These are phyloP conservation scores for Colletotrichum viniferum DNA, from an alignment of 2,329 filamentous ascomycete genomes.

Conservation along the genomic window DNA sequence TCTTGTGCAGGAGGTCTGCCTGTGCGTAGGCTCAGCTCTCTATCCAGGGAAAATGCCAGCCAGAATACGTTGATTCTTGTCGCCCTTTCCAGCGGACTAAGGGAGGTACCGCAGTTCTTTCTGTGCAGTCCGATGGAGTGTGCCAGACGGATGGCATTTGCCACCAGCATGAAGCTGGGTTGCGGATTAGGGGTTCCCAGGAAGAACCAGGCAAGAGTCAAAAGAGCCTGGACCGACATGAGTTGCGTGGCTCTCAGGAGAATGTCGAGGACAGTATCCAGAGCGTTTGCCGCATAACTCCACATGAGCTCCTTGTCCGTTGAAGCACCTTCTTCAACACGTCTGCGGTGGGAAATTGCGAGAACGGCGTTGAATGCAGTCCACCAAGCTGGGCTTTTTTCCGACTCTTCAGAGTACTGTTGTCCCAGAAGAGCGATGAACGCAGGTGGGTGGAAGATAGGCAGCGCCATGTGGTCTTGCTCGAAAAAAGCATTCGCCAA, in stretches of 20 bases:
- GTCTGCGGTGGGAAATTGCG: fast-evolving
- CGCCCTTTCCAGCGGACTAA: neutral
- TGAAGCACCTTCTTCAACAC: neutral
- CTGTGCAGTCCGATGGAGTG: neutral
- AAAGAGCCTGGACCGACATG: neutral
- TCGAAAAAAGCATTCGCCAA: neutral
- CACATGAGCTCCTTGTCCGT: neutral
- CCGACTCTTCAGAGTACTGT: neutral
- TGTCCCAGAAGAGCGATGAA: neutral
- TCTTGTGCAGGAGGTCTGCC: neutral
- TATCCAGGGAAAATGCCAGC: neutral
- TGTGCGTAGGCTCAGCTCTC: neutral
- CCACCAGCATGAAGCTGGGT: neutral
- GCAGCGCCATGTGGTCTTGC: neutral
- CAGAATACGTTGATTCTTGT: neutral
- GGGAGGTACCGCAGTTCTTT: neutral
- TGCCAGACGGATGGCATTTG: neutral
- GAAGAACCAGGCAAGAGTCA: neutral
- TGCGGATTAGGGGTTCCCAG: neutral
- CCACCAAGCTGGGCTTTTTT: neutral
- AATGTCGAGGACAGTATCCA: neutral
- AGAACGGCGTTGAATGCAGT: neutral
- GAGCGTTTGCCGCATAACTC: neutral
- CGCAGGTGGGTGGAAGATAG: fast-evolving
- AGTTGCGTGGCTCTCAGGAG: neutral